Conservation (phyloP, 257 asterid species). For the Coffea canephora region DNA sequence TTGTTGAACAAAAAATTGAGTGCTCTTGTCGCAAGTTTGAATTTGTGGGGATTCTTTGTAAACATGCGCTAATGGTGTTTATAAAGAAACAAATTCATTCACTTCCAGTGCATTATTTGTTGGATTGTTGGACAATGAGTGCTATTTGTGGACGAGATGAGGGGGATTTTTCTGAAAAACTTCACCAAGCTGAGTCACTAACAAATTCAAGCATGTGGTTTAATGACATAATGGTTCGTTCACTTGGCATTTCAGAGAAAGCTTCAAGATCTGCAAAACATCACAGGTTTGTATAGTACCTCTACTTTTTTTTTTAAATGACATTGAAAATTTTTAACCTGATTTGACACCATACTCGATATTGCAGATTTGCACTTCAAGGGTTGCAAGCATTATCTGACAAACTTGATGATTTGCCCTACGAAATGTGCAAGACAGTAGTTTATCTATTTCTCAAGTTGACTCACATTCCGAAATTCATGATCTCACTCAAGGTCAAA, state of each 20-base stretch:
- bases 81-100: constrained; percentile 35
- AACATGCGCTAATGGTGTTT: constrained; percentile 46
- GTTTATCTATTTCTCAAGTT: neutral
- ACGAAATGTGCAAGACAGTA: neutral
- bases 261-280: neutral
- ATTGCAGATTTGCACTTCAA: neutral
- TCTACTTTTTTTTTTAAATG: neutral
- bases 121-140: constrained; percentile 40
- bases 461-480: too few species aligned
- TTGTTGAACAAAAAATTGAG: neutral
- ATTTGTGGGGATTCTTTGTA: constrained; percentile 43
- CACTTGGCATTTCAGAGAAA: neutral
- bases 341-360: too few species aligned
- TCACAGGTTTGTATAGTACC: neutral
- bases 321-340: too few species aligned
- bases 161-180: too few species aligned
- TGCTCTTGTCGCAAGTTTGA: constrained; percentile 43
- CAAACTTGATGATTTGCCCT: neutral
- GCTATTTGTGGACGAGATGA: too few species aligned
- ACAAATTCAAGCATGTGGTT: too few species aligned
- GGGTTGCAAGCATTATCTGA: neutral
- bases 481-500: neutral
- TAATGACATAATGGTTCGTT: neutral
- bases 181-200: too few species aligned
- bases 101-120: constrained; percentile 35